These are phyloP conservation scores for Mariannaea elegans DNA, from an alignment of 2,329 filamentous ascomycete genomes.

Conservation along the genomic window DNA sequence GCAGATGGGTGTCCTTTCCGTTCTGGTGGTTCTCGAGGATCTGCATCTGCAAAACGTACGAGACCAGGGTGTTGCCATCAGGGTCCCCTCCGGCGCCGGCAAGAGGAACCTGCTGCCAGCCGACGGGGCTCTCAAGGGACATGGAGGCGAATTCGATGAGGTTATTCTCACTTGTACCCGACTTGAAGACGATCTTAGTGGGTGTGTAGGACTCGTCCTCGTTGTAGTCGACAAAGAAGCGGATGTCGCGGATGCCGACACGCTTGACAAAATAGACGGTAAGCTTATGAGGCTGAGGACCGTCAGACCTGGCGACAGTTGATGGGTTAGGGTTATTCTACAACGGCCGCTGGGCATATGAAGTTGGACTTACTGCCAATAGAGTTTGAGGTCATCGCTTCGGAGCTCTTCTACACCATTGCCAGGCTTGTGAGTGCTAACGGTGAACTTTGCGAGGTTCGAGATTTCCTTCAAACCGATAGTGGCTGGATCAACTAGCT, in stretches of 20 bases:
- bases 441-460: constrained; percentile 83
- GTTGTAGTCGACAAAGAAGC: constrained; percentile 90
- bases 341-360: background rate
- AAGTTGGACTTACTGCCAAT: constrained; percentile 75
- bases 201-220: constrained; percentile 97
- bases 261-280: constrained; percentile 89
- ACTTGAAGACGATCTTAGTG: constrained; percentile 87
- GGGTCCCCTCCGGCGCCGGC: constrained; percentile 63
- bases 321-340: background rate
- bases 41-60: constrained; percentile 89
- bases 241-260: constrained; percentile 78
- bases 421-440: constrained; percentile 82
- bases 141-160: constrained; percentile 88
- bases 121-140: constrained; percentile 79
- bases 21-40: constrained; percentile 98
- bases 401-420: constrained; percentile 81
- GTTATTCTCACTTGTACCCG: constrained; percentile 91
- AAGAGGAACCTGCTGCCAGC: constrained; percentile 88
- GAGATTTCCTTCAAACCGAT: constrained; percentile 81
- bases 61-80: constrained; percentile 79
- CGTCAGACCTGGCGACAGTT: constrained; percentile 78
- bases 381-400: constrained; percentile 75
- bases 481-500: constrained; percentile 62
- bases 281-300: constrained; percentile 82
- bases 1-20: constrained; percentile 97